Evolutionary conservation across 2,329 filamentous ascomycete genomes (phyloP), one percentile per base, ranked within the genome.

Genomic region (Ophiostoma sp.): DNA sequence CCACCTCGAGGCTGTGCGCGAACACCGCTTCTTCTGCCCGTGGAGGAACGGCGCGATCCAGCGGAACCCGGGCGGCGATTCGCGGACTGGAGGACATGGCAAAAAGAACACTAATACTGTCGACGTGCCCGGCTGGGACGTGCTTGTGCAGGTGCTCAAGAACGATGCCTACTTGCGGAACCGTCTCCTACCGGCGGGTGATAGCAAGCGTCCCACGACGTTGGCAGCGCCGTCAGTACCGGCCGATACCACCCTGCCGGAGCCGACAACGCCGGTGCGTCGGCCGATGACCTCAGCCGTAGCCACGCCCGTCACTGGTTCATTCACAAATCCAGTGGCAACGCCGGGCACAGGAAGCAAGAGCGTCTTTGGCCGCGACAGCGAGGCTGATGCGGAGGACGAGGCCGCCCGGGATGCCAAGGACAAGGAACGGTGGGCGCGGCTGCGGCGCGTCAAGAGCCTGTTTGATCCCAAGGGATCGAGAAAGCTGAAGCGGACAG

Each of bases 11-110:
- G 87, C 88, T 4, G 79, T 89, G 1, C 84, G 84, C 5, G 90
- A 94, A 77, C 92, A 95, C 78, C 87, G 92, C 72, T 91, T 92
- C 76, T 95, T 94, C 76, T 95, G 92, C 74, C 92, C 92, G 0
- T 95, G 92, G 92, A 84, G 89, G 71, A 92, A 88, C 74, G 79
- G 86, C 3, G 76, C 80, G 13, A 84, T 87, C 1, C 91, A 94
- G 77, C 87, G 84, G 70, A 82, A 82, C 69, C 78, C 80, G 1
- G 81, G 80, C 10, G 60, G 60, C 10, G 60, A 65, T 39, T 20
- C 31, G 15, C 60, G 60, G 60, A 69, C 33, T 8, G 15, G 69
- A 35, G 36, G 17, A 20, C 44, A 17, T 6, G 31, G 70, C 69
- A 27, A 70, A 68, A 70, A 35, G 7, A 31, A 31, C 27, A 31